These are phyloP conservation scores for Xylaria sp. DNA, from an alignment of 2,329 filamentous ascomycete genomes.

Conservation along the genomic window DNA sequence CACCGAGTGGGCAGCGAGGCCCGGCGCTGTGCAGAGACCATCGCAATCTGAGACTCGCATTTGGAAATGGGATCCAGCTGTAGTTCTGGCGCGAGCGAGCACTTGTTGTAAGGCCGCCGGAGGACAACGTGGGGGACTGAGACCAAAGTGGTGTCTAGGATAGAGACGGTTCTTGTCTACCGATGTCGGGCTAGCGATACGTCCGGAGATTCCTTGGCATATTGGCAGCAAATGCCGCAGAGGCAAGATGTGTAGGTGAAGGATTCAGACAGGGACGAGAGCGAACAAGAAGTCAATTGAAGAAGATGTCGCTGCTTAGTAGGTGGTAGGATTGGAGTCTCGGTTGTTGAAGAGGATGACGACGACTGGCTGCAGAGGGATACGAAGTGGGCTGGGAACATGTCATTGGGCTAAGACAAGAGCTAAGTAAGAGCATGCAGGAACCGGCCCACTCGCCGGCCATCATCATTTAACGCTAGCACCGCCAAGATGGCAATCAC, in stretches of 20 bases:
- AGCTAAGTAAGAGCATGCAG: slow-evolving; percentile 30
- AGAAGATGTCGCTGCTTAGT: slow-evolving; percentile 5
- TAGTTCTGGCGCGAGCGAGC: slow-evolving; percentile 4
- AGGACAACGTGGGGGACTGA: slow-evolving; percentile 8
- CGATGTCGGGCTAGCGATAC: slow-evolving; percentile 39
- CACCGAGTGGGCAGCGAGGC: slow-evolving; percentile 54
- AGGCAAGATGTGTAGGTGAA: slow-evolving; percentile 22
- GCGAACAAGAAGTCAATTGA: neutral
- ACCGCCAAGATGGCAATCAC: neutral
- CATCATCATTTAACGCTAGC: slow-evolving; percentile 28
- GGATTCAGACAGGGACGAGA: slow-evolving; percentile 10
- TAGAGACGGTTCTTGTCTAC: slow-evolving; percentile 28
- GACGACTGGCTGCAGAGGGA: slow-evolving; percentile 32
- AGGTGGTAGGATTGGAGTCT: slow-evolving; percentile 16
- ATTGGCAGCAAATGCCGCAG: slow-evolving; percentile 35
- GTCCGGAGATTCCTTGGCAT: slow-evolving; percentile 35
- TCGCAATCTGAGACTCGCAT: slow-evolving; percentile 63
- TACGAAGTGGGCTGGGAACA: slow-evolving; percentile 23
- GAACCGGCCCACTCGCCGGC: slow-evolving; percentile 30
- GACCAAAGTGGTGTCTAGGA: slow-evolving; percentile 5
- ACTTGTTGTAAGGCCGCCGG: slow-evolving; percentile 10
- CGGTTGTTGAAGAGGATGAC: slow-evolving; percentile 23
- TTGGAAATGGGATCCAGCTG: slow-evolving; percentile 7
- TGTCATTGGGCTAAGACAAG: slow-evolving; percentile 14
- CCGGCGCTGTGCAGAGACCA: slow-evolving; percentile 64